Base-by-base conservation (phyloP, 1,284 basidiomycete species). In the Sporisorium sorghi region DNA sequence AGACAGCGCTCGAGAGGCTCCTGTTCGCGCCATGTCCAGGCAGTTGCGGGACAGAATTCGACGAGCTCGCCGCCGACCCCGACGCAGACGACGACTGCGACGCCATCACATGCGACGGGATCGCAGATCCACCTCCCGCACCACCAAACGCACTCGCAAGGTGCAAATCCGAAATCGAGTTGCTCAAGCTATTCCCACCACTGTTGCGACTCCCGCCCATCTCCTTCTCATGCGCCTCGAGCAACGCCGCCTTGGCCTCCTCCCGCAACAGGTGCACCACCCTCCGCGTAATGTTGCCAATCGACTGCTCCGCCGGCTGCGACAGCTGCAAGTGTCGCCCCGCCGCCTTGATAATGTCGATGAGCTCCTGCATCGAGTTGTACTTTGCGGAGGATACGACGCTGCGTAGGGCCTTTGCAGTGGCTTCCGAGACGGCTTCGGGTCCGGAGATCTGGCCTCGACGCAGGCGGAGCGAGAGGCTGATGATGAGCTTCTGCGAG, bases 181-280 rank as follows among this genome's bases (percentile, higher is more conserved):
- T 76, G 42, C 50, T 63, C 47, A 80, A 44, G 37, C 64, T 71
- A 8, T 56, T 40, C 3, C 52, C 52, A 5, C 32, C 43, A 14
- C 50, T 51, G 6, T 32, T 35, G 7, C 54, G 54, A 17, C 12
- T 33, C 4, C n/a, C 40, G 4, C 47, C 33, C 24, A 52, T 33
- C 46, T 66, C 72, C 50, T 73, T 69, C 43, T 69, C 66, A 21
- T 53, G 55, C n/a, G 74, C 65, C 47, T 73, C 60, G 28, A 68
- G 7, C 35, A 68, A 15, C 42, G 72, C 77, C 4, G 78, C 80
- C 26, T 75, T 73, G 7, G 82, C 84, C 83, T 99, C 96, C 86
- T 99, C 96, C 51, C 93, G 89, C 68, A 98, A 91, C 80, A 97
- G 91, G 82, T 94, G 93, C 33, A 97, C 87, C 39, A 97, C 90